phyloP scores from a whole-genome alignment of 495 filamentous ascomycete genomes.

The Hypoxylon crocopeplum region DNA sequence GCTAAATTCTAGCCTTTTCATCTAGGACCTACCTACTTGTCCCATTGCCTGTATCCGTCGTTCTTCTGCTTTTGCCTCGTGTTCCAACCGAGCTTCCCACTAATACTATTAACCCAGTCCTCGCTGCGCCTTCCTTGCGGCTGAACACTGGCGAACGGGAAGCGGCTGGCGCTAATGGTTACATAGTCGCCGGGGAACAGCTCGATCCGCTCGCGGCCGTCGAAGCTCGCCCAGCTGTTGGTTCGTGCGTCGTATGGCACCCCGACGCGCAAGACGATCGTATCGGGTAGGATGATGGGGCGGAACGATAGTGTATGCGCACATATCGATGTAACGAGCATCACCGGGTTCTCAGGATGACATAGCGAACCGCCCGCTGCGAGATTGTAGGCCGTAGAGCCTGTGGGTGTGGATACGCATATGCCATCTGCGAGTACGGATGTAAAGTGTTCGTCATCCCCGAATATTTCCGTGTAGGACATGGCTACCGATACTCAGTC shows the following conservation, averaged over 20 bases:
- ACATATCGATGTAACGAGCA: constrained; percentile 93
- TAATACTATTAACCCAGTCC: constrained; percentile 94
- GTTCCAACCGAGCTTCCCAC: constrained; percentile 92
- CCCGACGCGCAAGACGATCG: constrained; percentile 86
- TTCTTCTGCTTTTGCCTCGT: constrained; percentile 78
- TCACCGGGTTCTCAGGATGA: constrained; percentile 96
- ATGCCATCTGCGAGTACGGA: constrained; percentile 86
- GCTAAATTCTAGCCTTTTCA: not conserved
- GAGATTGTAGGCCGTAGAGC: constrained; percentile 96
- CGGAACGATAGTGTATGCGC: constrained; percentile 96
- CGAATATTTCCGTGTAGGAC: constrained; percentile 88
- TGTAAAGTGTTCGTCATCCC: constrained; percentile 94
- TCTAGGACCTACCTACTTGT: constrained; percentile 44
- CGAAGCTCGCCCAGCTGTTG: constrained; percentile 94
- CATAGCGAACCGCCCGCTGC: constrained; percentile 94
- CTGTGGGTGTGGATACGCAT: constrained; percentile 90
- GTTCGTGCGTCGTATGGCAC: constrained; percentile 93
- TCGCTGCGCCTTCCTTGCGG: constrained; percentile 75
- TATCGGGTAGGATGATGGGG: constrained; percentile 94
- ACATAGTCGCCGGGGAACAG: constrained; percentile 91
- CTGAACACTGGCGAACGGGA: constrained; percentile 90
- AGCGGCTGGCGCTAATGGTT: constrained; percentile 89
- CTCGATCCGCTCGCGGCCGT: constrained; percentile 89
- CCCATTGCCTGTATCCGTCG: constrained; percentile 57
- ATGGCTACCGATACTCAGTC: constrained; percentile 62